Conservation (phyloP, 2,329 filamentous ascomycete genomes). For the Arthrobotrys sinensis region DNA sequence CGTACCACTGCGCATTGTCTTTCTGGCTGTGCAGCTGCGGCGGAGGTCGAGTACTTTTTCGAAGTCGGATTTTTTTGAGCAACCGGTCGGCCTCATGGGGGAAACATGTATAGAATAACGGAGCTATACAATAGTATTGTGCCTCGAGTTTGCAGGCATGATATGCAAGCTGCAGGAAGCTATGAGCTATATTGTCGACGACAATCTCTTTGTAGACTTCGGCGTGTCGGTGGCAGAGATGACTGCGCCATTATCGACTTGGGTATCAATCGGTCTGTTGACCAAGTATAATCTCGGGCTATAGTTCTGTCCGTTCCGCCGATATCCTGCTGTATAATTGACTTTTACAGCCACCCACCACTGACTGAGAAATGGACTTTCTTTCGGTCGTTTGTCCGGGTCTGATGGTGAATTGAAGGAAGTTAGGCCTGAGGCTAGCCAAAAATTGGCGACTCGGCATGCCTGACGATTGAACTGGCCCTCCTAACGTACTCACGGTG, state of each 20-base stretch:
- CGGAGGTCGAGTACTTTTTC: neutral
- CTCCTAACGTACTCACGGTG: neutral
- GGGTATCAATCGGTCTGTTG: no score
- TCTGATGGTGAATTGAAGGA: neutral
- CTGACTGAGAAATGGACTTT: neutral
- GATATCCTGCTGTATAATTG: no score
- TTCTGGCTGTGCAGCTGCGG: neutral
- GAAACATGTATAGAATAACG: neutral
- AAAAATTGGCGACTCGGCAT: neutral
- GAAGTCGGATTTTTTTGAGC: neutral
- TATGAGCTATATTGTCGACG: neutral
- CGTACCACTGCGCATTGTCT: neutral
- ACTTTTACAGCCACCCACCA: no score
- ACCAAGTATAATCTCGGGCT: no score
- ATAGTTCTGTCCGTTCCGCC: no score
- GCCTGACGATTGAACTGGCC: neutral
- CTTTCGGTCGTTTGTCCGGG: neutral
- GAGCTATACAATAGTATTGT: constrained; percentile 4
- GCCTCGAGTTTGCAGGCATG: neutral
- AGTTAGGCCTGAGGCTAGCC: neutral
- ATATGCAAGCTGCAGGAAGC: neutral
- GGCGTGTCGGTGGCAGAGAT: neutral
- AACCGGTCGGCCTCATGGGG: neutral
- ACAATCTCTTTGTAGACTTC: neutral
- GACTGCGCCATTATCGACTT: neutral